Conservation (phyloP, 1,284 basidiomycete genomes). For the Rhizoctonia solani region DNA sequence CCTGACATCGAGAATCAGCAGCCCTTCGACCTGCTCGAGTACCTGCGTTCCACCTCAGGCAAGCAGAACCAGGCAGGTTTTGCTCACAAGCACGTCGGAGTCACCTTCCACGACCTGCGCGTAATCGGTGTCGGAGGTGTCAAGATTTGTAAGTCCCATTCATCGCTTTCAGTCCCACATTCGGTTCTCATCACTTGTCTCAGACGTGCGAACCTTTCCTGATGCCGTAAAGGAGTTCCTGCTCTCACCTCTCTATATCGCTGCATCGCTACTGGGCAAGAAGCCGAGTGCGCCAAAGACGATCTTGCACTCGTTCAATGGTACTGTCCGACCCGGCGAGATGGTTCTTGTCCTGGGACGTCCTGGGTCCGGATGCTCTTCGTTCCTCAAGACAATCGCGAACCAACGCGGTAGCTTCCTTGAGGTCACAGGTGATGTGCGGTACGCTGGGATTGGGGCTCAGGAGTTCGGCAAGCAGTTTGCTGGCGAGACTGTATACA, state of each 20-base stretch:
- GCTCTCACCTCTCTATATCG: conserved; percentile 50
- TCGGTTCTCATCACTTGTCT: conserved; percentile 35
- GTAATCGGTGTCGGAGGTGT: conserved; percentile 52
- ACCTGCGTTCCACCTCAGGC: not conserved
- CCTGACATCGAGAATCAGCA: conserved; percentile 5
- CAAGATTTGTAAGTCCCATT: too few species aligned
- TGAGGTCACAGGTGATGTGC: conserved; percentile 61
- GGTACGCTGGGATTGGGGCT: conserved; percentile 67
- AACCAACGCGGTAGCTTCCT: conserved; percentile 68
- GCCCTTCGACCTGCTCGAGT: conserved; percentile 7
- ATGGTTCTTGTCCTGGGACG: conserved; percentile 56
- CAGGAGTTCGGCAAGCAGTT: conserved; percentile 57
- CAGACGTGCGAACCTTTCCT: conserved; percentile 53
- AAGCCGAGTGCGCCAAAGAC: conserved; percentile 27
- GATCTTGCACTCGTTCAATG: not conserved
- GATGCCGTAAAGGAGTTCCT: conserved; percentile 66
- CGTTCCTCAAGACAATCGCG: conserved; percentile 71
- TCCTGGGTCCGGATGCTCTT: conserved; percentile 78
- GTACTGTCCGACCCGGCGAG: not conserved
- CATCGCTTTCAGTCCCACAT: too few species aligned
- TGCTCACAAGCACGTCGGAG: conserved; percentile 81
- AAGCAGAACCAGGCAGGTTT: conserved; percentile 65
- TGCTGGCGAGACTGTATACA: conserved; percentile 55
- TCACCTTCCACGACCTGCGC: conserved; percentile 74
- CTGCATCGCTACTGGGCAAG: not conserved